phyloP scores from a whole-genome alignment of 108 stramenopile genomes.

The Bacterosira constricta region DNA sequence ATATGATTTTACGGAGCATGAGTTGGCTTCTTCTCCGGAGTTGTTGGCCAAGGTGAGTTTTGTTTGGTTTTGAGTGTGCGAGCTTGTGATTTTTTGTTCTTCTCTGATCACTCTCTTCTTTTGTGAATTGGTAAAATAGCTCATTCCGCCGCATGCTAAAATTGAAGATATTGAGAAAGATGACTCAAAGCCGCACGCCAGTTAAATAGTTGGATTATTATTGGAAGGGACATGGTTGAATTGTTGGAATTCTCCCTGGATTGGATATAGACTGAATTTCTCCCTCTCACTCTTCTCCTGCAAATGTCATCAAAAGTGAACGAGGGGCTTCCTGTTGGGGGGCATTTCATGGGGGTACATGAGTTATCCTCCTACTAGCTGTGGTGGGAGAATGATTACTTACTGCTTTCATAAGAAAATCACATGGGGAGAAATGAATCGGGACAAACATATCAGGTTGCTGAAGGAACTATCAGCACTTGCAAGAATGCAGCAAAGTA shows the following conservation, averaged over 20 bases:
- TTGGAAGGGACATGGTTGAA: background rate
- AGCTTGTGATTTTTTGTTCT: background rate
- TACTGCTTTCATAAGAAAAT: background rate
- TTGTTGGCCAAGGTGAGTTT: conserved; percentile 60
- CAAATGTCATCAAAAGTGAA: background rate
- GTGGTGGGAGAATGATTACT: no score
- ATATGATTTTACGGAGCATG: conserved; percentile 91
- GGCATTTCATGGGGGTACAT: background rate
- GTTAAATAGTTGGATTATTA: background rate
- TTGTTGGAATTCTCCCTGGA: background rate
- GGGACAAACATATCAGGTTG: background rate
- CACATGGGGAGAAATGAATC: background rate
- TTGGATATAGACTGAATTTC: background rate
- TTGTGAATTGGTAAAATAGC: background rate
- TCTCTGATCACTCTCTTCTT: background rate
- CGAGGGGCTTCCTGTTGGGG: background rate
- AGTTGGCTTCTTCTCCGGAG: conserved; percentile 63
- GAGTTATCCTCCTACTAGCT: no score
- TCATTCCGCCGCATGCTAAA: conserved; percentile 30
- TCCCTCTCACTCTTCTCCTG: background rate
- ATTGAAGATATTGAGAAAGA: conserved; percentile 5
- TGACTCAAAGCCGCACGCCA: background rate
- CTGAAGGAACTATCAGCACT: background rate
- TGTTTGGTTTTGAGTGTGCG: background rate
- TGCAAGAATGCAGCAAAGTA: background rate